Evolutionary conservation across 306 rosid species (phyloP), one percentile per base, ranked within the genome.

Genomic region (Prosopis cineraria): DNA sequence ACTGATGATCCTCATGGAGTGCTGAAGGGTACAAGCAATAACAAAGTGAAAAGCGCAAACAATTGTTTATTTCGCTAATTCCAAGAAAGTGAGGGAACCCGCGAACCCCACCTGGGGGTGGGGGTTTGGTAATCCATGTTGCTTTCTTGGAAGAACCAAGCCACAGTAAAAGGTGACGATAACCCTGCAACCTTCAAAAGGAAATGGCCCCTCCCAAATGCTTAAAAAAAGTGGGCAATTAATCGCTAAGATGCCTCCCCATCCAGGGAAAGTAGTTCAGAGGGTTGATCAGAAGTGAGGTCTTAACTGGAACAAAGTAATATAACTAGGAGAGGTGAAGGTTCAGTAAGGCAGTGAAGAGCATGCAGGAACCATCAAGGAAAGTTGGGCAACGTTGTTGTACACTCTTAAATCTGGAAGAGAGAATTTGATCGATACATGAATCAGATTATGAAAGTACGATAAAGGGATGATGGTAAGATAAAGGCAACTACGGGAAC

Each of bases 221-320:
- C 75, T 72, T 5, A 29, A 13, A 80, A 80, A 72, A 52, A 52
- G 74, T 37, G 77, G 52, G 76, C 43, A 55, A 27, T 39, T 64
- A 34, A 13, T 52, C 59, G 79, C 41, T 55, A 29, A 58, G 48
- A 80, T 84, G 83, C 75, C 62, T 55, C 72, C 65, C 39, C 39
- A 62, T 43, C 25, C 70, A 89, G 74, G 89, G 73, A 70, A 10
- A 56, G 74, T 75, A 71, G 43, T 84, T 73, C 17, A 73, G 84
- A 76, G 84, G 74, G 82, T 29, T 55, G 83, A 80, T 78, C 66
- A 36, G 75, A 78, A 44, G 72, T 77, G 58, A 77, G 79, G 62
- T 47, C 52, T 73, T 74, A 68, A 74, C 31, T 41, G 72, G 81
- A 68, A 68, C 79, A 79, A 60, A 77, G 50, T 72, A 44, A 76